Base-by-base conservation (phyloP, 768 basidiomycete species). In the Boletus vermiculosoides region DNA sequence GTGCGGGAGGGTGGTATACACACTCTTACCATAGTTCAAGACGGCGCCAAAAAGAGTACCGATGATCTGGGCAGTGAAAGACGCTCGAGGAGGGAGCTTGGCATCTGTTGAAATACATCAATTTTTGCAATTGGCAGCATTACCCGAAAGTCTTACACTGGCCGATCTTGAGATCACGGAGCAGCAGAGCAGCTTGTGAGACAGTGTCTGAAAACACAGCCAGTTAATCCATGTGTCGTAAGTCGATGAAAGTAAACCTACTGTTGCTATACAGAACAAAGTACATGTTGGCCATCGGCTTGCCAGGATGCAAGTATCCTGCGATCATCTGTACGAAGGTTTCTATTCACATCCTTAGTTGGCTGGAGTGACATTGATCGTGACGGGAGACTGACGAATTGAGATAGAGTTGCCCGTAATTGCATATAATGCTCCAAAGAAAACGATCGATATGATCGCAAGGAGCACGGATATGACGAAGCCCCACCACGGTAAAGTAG, bases 1-100 rank as follows among this genome's bases (percentile, higher is more conserved):
- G 7, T 20, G 28, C 1, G 28, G 39, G 36, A 22, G 49, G 39
- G 22, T 4, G 12, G 11, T 18, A 13, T 15, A 20, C 3, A 12
- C 8, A 30, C 30, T 50, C 73, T 45, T 45, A 79, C 80, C 57
- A 52, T 77, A 82, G 64, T 79, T 80, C 47, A 81, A 63, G 51
- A 80, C 60, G 37, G 77, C 71, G 9, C 80, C 85, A 34, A 87
- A 71, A 42, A 87, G 68, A 7, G 83, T 81, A 1, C 86, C 85
- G 45, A 78, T 51, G 33, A 74, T 77, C 63, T 86, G 85, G 8
- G 83, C 82, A 20, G 78, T 75, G 68, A 88, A 87, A 3, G 85
- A 82, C 34, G 80, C 79, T 10, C 84, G 82, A 45, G 86, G 86
- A 37, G 85, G 83, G 41, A 87, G 77, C 71, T 87, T 87, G 23